These are phyloP conservation scores for Cyclotella cryptica DNA, from an alignment of 108 stramenopile genomes.

Conservation along the genomic window DNA sequence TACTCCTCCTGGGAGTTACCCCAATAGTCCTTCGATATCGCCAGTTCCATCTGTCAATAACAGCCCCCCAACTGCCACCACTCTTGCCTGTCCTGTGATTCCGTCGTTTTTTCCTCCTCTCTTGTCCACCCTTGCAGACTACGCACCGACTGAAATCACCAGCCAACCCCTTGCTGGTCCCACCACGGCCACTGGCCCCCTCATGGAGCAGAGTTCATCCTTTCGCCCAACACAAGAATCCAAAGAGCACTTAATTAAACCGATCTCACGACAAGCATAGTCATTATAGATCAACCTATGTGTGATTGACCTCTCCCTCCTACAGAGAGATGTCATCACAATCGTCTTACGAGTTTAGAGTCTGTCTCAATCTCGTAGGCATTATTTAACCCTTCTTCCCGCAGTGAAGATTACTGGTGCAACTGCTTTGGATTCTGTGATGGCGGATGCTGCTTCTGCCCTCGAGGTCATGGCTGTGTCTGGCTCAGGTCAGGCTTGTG, in stretches of 20 bases:
- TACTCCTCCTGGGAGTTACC: constrained; percentile 37
- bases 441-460: background rate
- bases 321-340: constrained; percentile 9
- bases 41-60: no score
- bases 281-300: constrained; percentile 26
- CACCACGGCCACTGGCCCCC: background rate
- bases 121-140: constrained; percentile 2
- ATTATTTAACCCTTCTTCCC: constrained; percentile 38
- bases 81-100: background rate
- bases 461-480: background rate
- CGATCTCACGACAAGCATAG: constrained; percentile 63
- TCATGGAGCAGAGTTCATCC: background rate
- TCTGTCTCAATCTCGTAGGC: background rate
- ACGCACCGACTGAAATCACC: background rate
- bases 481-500: background rate
- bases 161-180: background rate
- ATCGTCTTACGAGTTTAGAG: background rate
- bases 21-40: constrained; percentile 26
- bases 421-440: constrained; percentile 21
- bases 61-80: background rate
- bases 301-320: constrained; percentile 7
- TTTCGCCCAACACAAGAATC: constrained; percentile 27
- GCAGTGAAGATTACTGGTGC: constrained; percentile 59
- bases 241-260: constrained; percentile 49
- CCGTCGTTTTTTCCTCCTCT: constrained; percentile 12